Evolutionary conservation across 768 basidiomycete genomes (phyloP).

Genomic region (Tricholoma hemisulphureum): DNA sequence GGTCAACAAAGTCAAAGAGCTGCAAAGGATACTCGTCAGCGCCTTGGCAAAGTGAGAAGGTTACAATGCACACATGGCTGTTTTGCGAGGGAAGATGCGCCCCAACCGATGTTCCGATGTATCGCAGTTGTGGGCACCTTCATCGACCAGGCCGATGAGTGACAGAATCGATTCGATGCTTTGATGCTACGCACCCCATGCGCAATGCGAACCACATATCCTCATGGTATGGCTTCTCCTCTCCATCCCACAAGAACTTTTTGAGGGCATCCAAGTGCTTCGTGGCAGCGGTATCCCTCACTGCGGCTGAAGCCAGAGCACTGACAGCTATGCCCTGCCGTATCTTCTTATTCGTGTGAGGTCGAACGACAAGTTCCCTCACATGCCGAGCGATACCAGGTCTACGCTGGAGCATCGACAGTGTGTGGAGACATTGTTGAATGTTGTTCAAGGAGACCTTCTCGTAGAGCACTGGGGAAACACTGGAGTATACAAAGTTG

Average conservation of each 20-base stretch:
- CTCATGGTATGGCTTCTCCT: conserved; percentile 63
- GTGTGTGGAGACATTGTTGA: conserved; percentile 61
- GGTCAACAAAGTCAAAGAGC: conserved; percentile 68
- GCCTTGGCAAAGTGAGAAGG: conserved; percentile 1
- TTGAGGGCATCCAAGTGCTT: conserved; percentile 59
- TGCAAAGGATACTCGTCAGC: conserved; percentile 24
- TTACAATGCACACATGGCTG: conserved; percentile 54
- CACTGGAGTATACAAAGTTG: conserved; percentile 47
- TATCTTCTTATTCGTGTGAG: conserved; percentile 27
- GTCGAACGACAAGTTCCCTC: conserved; percentile 52
- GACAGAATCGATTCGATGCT: neutral
- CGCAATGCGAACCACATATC: conserved; percentile 80
- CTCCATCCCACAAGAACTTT: conserved; percentile 71
- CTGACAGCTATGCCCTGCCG: conserved; percentile 29
- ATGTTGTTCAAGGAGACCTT: conserved; percentile 52
- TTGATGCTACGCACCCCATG: conserved; percentile 45
- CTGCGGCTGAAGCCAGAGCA: conserved; percentile 47
- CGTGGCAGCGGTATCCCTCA: conserved; percentile 48
- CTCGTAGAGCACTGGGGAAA: conserved; percentile 60
- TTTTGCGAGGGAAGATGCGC: conserved; percentile 52
- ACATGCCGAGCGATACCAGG: conserved; percentile 68
- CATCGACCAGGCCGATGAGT: conserved; percentile 5
- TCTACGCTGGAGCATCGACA: conserved; percentile 57
- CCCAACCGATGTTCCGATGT: conserved; percentile 63
- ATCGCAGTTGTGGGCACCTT: conserved; percentile 67